Percentiles rank a stretch among this genome's conserved stretches.
These are phyloP conservation scores for Trichosporon sp. DNA, from an alignment of 1,284 basidiomycete species.

Conservation along the genomic window DNA sequence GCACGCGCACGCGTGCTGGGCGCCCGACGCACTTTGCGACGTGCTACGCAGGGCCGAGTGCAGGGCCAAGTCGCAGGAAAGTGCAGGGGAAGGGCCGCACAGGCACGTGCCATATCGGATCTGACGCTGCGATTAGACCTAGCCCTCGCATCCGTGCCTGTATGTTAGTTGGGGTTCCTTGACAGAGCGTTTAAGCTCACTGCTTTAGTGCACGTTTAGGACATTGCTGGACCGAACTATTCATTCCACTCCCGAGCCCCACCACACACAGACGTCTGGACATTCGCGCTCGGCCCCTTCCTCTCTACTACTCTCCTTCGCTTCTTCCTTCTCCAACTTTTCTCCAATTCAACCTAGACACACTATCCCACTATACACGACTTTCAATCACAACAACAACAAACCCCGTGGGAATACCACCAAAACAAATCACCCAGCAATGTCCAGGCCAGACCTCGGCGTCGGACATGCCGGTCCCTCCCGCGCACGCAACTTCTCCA, in stretches of 20 bases:
- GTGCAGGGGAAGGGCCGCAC: not conserved
- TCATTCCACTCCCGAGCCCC: not conserved
- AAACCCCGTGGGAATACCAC: not conserved
- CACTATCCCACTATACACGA: not conserved
- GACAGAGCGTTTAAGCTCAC: not conserved
- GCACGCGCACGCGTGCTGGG: not conserved
- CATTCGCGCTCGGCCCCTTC: not conserved
- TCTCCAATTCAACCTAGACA: not conserved
- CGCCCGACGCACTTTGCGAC: not conserved
- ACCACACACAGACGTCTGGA: not conserved
- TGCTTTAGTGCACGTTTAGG: not conserved
- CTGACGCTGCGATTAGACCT: not conserved
- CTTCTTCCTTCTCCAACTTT: not conserved
- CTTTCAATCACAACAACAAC: not conserved
- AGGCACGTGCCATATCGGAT: slow-evolving; percentile 8
- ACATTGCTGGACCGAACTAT: not conserved
- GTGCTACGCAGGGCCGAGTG: not conserved
- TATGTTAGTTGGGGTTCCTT: too few relatives aligned
- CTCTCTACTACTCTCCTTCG: not conserved
- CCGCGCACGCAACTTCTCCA: slow-evolving; percentile 11
- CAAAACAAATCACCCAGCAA: not conserved
- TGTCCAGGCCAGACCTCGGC: slow-evolving; percentile 12
- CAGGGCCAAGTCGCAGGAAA: not conserved
- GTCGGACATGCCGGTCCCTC: not conserved
- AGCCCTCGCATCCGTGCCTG: not conserved